Evolutionary conservation across 2,329 filamentous ascomycete species (phyloP), one percentile per base, ranked within the genome.

Genomic region (Rhytidhysteron rufulum): DNA sequence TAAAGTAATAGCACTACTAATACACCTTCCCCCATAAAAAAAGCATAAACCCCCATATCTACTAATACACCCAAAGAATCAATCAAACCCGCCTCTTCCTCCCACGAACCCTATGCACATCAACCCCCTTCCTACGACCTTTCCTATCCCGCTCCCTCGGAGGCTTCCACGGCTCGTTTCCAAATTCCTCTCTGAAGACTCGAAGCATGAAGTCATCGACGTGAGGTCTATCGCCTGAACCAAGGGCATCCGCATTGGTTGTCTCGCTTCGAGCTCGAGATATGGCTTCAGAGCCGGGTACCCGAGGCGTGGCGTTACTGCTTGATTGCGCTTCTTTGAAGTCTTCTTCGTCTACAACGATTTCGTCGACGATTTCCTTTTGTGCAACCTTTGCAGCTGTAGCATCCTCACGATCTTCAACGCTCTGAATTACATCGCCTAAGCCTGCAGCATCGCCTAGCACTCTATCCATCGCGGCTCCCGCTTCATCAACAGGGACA

Each of bases 341-440:
- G 40, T 67, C 63, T 17, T 60, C 72, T 33, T 71, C 66, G 15
- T 69, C 67, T 20, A 71, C 70, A 15, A 62, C 63, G 5, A 64
- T 67, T 30, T 67, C 64, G 5, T 88, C 82, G 34, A 83, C 78
- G 11, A 93, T 84, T 63, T 98, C 93, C 57, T 86, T 93, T 60
- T 94, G 86, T 0, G 93, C 93, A 8, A 86, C 79, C 37, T 86
- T 85, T 2, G 93, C 93, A 0, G 93, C 93, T 19, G 82, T 83
- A 11, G 91, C 87, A 59, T 98, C 93, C 60, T 98, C 93, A 34
- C 80, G 80, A 55, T 98, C 93, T 66, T 98, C 93, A 0, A 89
- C 91, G 49, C 88, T 85, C 53, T 94, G 89, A 22, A 98, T 82
- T 0, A 84, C 87, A 19, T 64, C 61, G 32, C 57, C 60, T 1